phyloP scores from a whole-genome alignment of 2,329 filamentous ascomycete genomes.

The Ascochyta koolunga region DNA sequence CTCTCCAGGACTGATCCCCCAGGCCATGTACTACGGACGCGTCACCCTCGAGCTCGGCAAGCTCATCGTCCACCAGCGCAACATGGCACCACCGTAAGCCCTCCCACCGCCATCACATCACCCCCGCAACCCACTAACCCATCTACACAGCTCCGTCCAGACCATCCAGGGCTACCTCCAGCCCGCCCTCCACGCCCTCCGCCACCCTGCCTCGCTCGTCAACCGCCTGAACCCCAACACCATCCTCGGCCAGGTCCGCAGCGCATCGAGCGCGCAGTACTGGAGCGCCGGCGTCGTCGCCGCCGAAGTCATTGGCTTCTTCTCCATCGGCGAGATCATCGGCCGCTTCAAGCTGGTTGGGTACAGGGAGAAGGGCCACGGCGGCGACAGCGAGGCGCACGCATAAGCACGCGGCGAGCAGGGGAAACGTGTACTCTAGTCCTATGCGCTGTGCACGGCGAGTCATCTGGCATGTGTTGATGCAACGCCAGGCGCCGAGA shows the following conservation, averaged over 20 bases:
- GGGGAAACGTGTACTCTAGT: no score
- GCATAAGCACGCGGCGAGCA: constrained; percentile 10
- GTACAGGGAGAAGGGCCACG: constrained; percentile 61
- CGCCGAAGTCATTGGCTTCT: constrained; percentile 93
- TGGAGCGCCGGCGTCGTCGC: constrained; percentile 75
- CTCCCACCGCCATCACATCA: not conserved
- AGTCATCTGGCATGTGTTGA: no score
- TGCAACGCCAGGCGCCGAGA: not conserved
- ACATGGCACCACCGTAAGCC: constrained; percentile 93
- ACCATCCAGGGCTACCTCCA: constrained; percentile 90
- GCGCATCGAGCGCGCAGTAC: constrained; percentile 73
- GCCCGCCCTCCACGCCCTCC: constrained; percentile 71
- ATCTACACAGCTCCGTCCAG: constrained; percentile 67
- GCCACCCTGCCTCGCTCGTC: constrained; percentile 69
- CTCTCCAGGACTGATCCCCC: constrained; percentile 76
- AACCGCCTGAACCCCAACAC: constrained; percentile 59
- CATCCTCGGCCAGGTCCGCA: constrained; percentile 66
- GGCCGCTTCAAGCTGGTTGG: constrained; percentile 94
- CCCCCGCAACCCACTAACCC: constrained; percentile 22
- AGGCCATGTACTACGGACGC: constrained; percentile 88
- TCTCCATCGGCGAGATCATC: constrained; percentile 96
- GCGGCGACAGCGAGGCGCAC: constrained; percentile 24
- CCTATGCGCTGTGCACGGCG: no score
- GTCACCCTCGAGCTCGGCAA: constrained; percentile 87
- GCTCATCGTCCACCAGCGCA: constrained; percentile 84